phyloP scores from a whole-genome alignment of 805 yeast genomes.

The Nakazawaea ambrosiae region DNA sequence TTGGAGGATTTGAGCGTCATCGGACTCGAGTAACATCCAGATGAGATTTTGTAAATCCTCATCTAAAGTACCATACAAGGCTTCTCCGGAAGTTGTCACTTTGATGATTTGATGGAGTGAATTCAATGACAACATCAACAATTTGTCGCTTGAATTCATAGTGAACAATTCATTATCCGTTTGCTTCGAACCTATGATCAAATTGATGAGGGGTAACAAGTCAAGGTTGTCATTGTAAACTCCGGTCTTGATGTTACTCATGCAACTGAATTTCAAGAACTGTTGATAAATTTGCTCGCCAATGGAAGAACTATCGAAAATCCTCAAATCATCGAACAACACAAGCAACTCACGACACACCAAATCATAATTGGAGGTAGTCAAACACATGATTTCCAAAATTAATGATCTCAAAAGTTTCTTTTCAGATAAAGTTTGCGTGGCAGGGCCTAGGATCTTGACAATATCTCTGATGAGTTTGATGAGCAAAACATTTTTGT shows the following conservation, averaged over 20 bases:
- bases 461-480: conserved; percentile 38
- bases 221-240: conserved; percentile 18
- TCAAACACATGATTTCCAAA: conserved; percentile 29
- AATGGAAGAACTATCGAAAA: conserved; percentile 36
- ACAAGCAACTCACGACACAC: conserved; percentile 32
- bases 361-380: conserved; percentile 24
- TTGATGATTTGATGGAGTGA: conserved; percentile 23
- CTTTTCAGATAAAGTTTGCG: conserved; percentile 22
- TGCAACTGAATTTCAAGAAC: conserved; percentile 24
- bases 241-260: conserved; percentile 27
- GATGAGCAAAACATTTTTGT: conserved; percentile 37
- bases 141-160: conserved; percentile 22
- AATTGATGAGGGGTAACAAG: conserved; percentile 18
- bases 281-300: conserved; percentile 20
- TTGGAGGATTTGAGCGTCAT: conserved; percentile 14
- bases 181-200: conserved; percentile 14
- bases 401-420: conserved; percentile 28
- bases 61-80: background rate
- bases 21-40: conserved; percentile 26
- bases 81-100: conserved; percentile 10
- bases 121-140: conserved; percentile 20
- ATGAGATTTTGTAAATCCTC: conserved; percentile 16
- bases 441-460: conserved; percentile 52
- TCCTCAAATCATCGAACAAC: conserved; percentile 36
- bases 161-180: conserved; percentile 23